Base-by-base conservation (phyloP, 768 basidiomycete genomes). In the Coprinopsis sp. region DNA sequence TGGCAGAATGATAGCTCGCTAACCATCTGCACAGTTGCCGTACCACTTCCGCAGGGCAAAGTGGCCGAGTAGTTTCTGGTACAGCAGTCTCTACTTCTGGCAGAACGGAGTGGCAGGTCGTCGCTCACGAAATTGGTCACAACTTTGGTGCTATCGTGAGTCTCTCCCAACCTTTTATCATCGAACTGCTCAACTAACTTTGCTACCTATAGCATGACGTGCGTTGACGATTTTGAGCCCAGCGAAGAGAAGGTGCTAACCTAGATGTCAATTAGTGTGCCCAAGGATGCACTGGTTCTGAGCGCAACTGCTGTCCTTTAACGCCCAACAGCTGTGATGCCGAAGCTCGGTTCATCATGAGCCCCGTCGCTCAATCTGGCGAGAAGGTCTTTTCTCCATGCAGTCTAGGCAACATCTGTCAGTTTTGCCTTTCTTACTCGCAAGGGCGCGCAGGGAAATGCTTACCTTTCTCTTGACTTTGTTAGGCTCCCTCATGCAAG, bases 61-160 rank as follows among this genome's bases (percentile, higher is more conserved):
- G 66, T 0, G 71, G 72, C 0, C 70, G 76, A 3, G 60, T 76
- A 25, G 86, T 91, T 29, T 86, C 83, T 21, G 91, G 91, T 8
- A 87, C 90, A 1, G 90, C 79, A 3, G 89, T 93, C 1, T 86
- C 87, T 4, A 90, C 88, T 1, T 73, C 81, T 6, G 82, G 85
- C 3, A 71, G 77, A 37, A 82, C 81, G 2, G 90, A 92, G 60
- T 90, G 85, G 83, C 85, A 89, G 61, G 84, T 89, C 39, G 72
- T 90, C 24, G 76, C 87, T 19, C 88, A 91, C 62, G 88, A 91
- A 62, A 87, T 82, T 47, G 87, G 87, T 13, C 86, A 88, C 63
- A 93, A 91, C 58, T 91, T 94, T 64, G 90, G 91, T 37, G 89
- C 89, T 14, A 91, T 91, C 52, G 84, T 87, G 57, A 65, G 84